Conservation (phyloP, 139 green algal species). For the Tetradesmus obliquus region DNA sequence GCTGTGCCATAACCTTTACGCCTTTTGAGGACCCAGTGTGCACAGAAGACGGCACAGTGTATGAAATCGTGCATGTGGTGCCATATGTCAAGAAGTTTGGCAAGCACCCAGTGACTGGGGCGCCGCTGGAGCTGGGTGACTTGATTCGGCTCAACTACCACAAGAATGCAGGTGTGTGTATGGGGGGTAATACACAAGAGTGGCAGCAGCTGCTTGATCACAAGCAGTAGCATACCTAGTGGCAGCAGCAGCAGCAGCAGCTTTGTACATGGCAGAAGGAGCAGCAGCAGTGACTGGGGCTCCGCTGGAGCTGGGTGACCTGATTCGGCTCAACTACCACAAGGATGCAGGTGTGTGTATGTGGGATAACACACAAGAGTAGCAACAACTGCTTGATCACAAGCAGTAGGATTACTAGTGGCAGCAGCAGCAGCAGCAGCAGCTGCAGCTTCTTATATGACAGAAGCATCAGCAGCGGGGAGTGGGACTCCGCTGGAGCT, state of each 20-base stretch:
- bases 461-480: slow-evolving; percentile 58
- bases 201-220: neutral
- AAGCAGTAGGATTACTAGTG: too few species aligned
- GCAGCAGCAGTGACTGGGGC: slow-evolving; percentile 76
- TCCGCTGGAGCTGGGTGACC: slow-evolving; percentile 86
- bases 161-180: slow-evolving; percentile 79
- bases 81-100: slow-evolving; percentile 91
- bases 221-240: too few species aligned
- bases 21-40: slow-evolving; percentile 96
- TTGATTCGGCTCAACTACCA: slow-evolving; percentile 93
- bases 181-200: neutral
- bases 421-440: slow-evolving; percentile 1
- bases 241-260: slow-evolving; percentile 19
- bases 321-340: slow-evolving; percentile 93
- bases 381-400: slow-evolving; percentile 2
- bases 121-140: slow-evolving; percentile 87
- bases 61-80: slow-evolving; percentile 86
- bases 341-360: slow-evolving; percentile 77
- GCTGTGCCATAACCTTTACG: slow-evolving; percentile 94
- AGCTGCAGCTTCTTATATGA: neutral
- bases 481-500: slow-evolving; percentile 85
- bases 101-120: slow-evolving; percentile 88
- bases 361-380: neutral
- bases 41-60: slow-evolving; percentile 84
- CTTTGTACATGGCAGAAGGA: neutral